Percentiles rank a stretch among this genome's conserved stretches.
Evolutionary conservation across 257 asterid species (phyloP).

Genomic region (Gentiana macrophylla): DNA sequence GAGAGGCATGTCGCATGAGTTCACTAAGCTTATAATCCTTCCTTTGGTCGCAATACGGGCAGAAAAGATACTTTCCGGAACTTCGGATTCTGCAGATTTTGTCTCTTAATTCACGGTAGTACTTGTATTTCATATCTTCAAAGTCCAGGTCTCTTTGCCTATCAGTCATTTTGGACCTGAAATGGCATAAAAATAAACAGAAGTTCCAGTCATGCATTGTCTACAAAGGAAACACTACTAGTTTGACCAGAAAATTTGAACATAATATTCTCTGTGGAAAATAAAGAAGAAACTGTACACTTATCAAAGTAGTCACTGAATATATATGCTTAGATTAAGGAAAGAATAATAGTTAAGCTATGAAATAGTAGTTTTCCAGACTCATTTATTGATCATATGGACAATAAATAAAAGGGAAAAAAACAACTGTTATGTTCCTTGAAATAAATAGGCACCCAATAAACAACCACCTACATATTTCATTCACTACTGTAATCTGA

Average conservation of each 20-base stretch:
- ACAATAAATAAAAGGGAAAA: too few relatives aligned
- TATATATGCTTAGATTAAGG: too few relatives aligned
- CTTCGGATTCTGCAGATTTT: constrained; percentile 31
- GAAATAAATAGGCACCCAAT: too few relatives aligned
- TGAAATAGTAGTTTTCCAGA: too few relatives aligned
- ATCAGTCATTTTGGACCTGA: constrained; percentile 1
- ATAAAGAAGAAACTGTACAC: background rate
- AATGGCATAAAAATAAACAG: background rate
- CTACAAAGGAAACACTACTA: background rate
- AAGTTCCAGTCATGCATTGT: background rate
- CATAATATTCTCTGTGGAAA: too few relatives aligned
- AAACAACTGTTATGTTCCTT: too few relatives aligned
- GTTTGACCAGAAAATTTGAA: too few relatives aligned
- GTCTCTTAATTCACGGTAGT: constrained; percentile 48
- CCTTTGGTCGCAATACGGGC: constrained; percentile 59
- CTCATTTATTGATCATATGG: too few relatives aligned
- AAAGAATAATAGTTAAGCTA: too few relatives aligned
- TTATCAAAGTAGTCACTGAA: background rate
- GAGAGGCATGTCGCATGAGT: constrained; percentile 57
- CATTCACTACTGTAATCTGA: too few relatives aligned
- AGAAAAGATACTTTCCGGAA: constrained; percentile 34
- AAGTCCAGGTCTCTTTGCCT: constrained; percentile 23
- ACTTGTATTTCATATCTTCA: constrained; percentile 38
- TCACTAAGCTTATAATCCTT: constrained; percentile 43
- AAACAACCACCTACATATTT: too few relatives aligned